phyloP scores from a whole-genome alignment of 2,329 filamentous ascomycete genomes.

The Immersiporthe knoxdaviesiana region DNA sequence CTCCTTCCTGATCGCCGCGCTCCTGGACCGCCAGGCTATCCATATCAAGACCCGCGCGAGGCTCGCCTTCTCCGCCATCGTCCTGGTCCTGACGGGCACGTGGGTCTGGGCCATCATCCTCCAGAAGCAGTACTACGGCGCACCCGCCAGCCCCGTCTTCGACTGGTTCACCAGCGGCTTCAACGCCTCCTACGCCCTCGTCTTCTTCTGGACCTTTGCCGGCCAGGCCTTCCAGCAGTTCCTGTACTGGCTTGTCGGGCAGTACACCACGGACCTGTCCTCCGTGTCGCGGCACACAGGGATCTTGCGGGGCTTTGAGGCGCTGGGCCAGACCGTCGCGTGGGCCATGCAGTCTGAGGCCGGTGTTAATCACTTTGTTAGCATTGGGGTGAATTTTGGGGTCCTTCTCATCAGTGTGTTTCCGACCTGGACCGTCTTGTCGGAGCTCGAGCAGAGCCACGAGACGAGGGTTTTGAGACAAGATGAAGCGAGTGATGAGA shows the following conservation, averaged over 20 bases:
- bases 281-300: constrained; percentile 39
- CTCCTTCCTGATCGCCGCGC: constrained; percentile 36
- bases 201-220: constrained; percentile 65
- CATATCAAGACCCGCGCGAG: constrained; percentile 37
- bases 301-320: constrained; percentile 38
- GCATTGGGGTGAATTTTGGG: constrained; percentile 40
- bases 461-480: constrained; percentile 30
- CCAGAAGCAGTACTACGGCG: constrained; percentile 39
- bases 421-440: constrained; percentile 39
- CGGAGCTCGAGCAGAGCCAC: constrained; percentile 37
- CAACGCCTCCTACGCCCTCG: constrained; percentile 66
- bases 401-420: constrained; percentile 36
- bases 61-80: constrained; percentile 35
- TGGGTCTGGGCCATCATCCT: constrained; percentile 39
- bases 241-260: constrained; percentile 40
- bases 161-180: constrained; percentile 52
- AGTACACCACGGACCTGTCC: constrained; percentile 39
- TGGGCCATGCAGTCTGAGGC: constrained; percentile 41
- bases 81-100: constrained; percentile 36
- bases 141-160: constrained; percentile 34
- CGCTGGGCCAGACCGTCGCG: constrained; percentile 39
- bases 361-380: constrained; percentile 39
- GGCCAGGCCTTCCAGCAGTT: constrained; percentile 41
- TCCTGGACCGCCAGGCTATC: constrained; percentile 38
- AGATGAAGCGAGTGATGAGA: not conserved